These are phyloP conservation scores for Saitozyma podzolica DNA, from an alignment of 768 basidiomycete species.

Conservation along the genomic window DNA sequence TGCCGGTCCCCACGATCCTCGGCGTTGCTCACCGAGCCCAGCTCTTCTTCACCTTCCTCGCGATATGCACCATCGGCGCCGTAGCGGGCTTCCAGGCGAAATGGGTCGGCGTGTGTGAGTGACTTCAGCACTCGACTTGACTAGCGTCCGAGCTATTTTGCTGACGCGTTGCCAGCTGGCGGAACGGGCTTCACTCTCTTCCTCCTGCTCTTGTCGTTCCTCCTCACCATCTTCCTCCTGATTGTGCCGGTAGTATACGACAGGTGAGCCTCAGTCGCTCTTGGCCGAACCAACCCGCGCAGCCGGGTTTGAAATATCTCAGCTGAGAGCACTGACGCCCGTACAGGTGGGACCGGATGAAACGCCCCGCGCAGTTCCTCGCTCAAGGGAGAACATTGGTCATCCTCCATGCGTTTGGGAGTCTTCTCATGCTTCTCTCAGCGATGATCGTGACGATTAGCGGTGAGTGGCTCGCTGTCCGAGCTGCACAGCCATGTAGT, in stretches of 20 bases:
- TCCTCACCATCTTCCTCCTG: conserved; percentile 72
- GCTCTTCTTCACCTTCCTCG: conserved; percentile 88
- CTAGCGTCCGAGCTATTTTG: too few relatives aligned
- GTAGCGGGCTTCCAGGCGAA: conserved; percentile 86
- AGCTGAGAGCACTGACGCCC: conserved; percentile 61
- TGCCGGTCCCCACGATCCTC: not conserved
- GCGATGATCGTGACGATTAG: conserved; percentile 62
- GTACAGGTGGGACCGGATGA: conserved; percentile 73
- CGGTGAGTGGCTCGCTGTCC: conserved; percentile 29
- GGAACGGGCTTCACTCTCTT: conserved; percentile 84
- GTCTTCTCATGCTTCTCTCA: conserved; percentile 68
- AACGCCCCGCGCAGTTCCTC: conserved; percentile 73
- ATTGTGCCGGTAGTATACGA: conserved; percentile 58
- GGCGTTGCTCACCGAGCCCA: conserved; percentile 43
- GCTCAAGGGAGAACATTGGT: conserved; percentile 79
- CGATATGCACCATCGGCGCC: conserved; percentile 86
- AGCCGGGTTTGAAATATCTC: too few relatives aligned
- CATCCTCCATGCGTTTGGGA: conserved; percentile 74
- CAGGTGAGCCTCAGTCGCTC: conserved; percentile 28
- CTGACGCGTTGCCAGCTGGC: conserved; percentile 64
- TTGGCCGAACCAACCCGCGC: too few relatives aligned
- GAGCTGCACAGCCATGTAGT: not conserved
- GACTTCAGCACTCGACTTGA: not conserved
- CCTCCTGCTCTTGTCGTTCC: conserved; percentile 68
- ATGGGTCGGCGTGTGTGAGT: conserved; percentile 85